Percentiles rank a stretch among this genome's conserved stretches.
phyloP scores from a whole-genome alignment of 2,329 filamentous ascomycete species.

The Bertia moriformis region DNA sequence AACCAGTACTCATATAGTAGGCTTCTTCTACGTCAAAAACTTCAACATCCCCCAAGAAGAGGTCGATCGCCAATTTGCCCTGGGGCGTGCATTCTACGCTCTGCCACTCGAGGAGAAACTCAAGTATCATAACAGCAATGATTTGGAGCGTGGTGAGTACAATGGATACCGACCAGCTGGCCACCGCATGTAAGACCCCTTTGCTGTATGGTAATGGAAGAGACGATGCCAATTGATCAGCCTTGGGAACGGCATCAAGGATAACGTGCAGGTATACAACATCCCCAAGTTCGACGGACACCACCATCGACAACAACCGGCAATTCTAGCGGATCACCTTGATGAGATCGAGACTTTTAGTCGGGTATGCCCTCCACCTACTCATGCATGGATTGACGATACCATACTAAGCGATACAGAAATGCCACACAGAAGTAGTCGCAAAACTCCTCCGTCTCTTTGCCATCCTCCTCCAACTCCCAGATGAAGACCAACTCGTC shows the following conservation, averaged over 20 bases:
- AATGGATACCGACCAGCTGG: conserved; percentile 39
- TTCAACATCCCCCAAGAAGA: conserved; percentile 42
- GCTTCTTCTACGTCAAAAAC: conserved; percentile 49
- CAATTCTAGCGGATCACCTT: conserved; percentile 29
- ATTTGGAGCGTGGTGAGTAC: conserved; percentile 34
- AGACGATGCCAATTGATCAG: neutral
- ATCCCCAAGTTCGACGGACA: conserved; percentile 39
- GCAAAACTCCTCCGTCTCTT: conserved; percentile 42
- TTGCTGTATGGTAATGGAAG: neutral
- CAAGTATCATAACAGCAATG: conserved; percentile 27
- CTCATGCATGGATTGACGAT: too few species aligned
- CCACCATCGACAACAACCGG: conserved; percentile 27
- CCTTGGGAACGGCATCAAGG: conserved; percentile 23
- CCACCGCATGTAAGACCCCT: conserved; percentile 10
- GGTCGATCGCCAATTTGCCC: conserved; percentile 41
- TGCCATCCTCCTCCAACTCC: conserved; percentile 43
- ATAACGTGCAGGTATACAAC: conserved; percentile 46
- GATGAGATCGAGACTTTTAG: conserved; percentile 40
- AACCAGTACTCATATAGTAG: too few species aligned
- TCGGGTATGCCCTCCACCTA: conserved; percentile 10
- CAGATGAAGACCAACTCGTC: conserved; percentile 40
- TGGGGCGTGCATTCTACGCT: conserved; percentile 39
- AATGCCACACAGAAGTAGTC: conserved; percentile 37
- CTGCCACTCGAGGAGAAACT: conserved; percentile 45
- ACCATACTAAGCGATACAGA: too few species aligned